Conservation (phyloP, 2,329 filamentous ascomycete species). For the Simplicillium sp. region DNA sequence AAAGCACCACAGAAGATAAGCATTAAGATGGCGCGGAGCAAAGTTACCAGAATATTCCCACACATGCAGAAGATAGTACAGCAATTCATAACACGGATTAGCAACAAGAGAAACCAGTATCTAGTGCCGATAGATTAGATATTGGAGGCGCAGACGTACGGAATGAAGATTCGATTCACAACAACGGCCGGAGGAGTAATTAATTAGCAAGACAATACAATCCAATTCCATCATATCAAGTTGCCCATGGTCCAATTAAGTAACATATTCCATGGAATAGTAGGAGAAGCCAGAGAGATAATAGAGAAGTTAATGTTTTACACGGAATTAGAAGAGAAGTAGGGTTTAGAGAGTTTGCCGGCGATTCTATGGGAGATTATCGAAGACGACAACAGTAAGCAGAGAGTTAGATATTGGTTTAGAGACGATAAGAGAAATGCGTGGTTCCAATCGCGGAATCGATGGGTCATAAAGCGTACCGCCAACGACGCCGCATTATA, state of each 20-base stretch:
- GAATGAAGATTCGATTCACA: slow-evolving; percentile 8
- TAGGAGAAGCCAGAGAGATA: not conserved
- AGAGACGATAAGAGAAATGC: slow-evolving; percentile 2
- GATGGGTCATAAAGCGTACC: not conserved
- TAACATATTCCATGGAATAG: not conserved
- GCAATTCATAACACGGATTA: slow-evolving; percentile 9
- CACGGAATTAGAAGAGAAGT: not conserved
- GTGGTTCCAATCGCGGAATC: not conserved
- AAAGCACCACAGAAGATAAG: too few species aligned
- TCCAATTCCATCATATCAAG: not conserved
- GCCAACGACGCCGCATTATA: not conserved
- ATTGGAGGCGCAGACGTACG: slow-evolving; percentile 3
- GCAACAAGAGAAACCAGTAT: not conserved
- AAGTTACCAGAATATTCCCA: slow-evolving; percentile 3
- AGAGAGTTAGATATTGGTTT: slow-evolving; percentile 2
- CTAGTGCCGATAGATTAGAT: slow-evolving; percentile 11
- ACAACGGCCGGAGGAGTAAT: slow-evolving; percentile 3
- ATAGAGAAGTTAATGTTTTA: slow-evolving; percentile 2
- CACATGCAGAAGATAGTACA: slow-evolving; percentile 3
- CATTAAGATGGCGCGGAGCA: too few species aligned
- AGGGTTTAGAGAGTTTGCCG: not conserved
- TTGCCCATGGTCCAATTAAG: slow-evolving; percentile 4
- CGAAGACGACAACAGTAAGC: slow-evolving; percentile 5
- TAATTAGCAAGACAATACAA: slow-evolving; percentile 4
- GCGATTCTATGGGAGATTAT: slow-evolving; percentile 2